phyloP scores from a whole-genome alignment of 2,329 filamentous ascomycete species.

The Dothideomycetes sp. region DNA sequence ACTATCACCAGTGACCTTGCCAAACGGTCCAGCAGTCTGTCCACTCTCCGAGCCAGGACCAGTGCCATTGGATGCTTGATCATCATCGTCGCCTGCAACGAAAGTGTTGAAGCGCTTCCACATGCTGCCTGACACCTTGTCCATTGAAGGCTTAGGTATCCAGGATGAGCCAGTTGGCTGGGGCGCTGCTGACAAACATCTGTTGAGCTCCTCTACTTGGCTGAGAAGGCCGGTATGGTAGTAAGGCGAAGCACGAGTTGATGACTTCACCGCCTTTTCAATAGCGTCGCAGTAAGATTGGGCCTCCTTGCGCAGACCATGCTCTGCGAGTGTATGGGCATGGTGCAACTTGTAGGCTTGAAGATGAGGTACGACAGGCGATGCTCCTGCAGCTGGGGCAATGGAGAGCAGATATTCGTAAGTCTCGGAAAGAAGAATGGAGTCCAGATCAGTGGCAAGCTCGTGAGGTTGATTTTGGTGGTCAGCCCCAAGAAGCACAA shows the following conservation, averaged over 20 bases:
- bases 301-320: conserved; percentile 71
- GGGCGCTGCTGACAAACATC: conserved; percentile 73
- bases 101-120: conserved; percentile 95
- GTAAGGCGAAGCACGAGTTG: conserved; percentile 76
- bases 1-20: conserved; percentile 59
- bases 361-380: conserved; percentile 58
- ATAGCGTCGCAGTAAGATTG: conserved; percentile 88
- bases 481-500: conserved; percentile 78
- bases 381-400: conserved; percentile 40
- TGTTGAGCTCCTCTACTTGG: conserved; percentile 71
- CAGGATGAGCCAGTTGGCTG: conserved; percentile 61
- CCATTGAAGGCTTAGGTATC: conserved; percentile 92
- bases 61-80: conserved; percentile 47
- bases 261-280: conserved; percentile 60
- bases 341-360: conserved; percentile 87
- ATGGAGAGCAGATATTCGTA: conserved; percentile 85
- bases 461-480: conserved; percentile 61
- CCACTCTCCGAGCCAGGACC: conserved; percentile 41
- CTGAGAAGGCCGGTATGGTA: conserved; percentile 66
- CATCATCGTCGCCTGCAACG: conserved; percentile 79
- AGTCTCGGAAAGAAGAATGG: conserved; percentile 87
- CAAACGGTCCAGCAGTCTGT: conserved; percentile 64
- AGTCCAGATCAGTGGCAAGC: conserved; percentile 69
- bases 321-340: conserved; percentile 72
- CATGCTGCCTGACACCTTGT: conserved; percentile 84